phyloP scores from a whole-genome alignment of 1,284 basidiomycete species.

The Tausonia pullulans region DNA sequence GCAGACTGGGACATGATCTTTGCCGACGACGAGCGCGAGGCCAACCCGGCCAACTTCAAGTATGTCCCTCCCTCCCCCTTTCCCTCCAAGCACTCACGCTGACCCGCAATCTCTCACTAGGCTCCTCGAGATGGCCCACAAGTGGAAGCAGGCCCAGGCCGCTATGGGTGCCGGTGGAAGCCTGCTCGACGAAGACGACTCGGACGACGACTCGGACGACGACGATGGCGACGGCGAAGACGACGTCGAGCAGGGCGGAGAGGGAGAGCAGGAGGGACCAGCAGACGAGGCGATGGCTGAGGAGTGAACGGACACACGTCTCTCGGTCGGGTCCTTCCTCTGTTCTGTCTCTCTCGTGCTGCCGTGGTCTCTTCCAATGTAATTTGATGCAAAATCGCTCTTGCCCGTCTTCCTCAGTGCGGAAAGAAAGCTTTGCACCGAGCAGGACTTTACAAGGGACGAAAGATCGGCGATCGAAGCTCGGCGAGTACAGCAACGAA shows the following conservation, averaged over 20 bases:
- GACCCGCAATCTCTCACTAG: neutral
- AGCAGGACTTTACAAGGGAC: no score
- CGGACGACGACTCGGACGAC: slow-evolving; percentile 15
- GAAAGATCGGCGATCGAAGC: no score
- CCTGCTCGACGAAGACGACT: slow-evolving; percentile 14
- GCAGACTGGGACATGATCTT: slow-evolving; percentile 89
- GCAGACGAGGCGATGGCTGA: neutral
- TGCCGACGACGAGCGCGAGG: slow-evolving; percentile 83
- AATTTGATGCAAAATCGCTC: no score
- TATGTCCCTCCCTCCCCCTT: slow-evolving; percentile 26
- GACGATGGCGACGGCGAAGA: slow-evolving; percentile 9
- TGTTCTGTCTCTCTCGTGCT: no score
- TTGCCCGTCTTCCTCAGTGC: no score
- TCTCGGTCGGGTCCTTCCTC: no score
- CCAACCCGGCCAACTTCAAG: slow-evolving; percentile 84
- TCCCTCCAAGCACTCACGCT: neutral
- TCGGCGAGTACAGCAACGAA: no score
- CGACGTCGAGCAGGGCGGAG: slow-evolving; percentile 11
- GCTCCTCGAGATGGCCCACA: slow-evolving; percentile 79
- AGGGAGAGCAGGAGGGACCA: neutral
- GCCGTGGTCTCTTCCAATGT: no score
- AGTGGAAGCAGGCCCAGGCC: slow-evolving; percentile 46
- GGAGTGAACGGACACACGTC: neutral
- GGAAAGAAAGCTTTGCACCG: no score
- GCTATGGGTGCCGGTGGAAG: slow-evolving; percentile 6